phyloP scores from a whole-genome alignment of 148 eudicot species.

The Pharnaceum exiguum region DNA sequence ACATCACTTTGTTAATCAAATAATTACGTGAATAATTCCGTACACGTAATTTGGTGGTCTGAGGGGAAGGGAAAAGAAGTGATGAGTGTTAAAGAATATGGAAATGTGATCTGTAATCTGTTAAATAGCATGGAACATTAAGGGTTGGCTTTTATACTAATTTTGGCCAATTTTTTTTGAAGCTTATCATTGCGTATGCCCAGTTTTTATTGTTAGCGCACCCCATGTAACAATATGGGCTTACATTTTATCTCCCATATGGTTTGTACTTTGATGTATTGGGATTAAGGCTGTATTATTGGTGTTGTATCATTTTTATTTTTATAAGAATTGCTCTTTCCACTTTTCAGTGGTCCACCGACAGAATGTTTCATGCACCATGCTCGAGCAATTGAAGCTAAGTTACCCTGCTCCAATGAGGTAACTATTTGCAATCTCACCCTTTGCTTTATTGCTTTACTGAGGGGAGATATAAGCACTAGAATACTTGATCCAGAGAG shows the following conservation, averaged over 20 bases:
- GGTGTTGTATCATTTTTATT: no score
- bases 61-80: no score
- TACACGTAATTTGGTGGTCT: no score
- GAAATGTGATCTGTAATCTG: no score
- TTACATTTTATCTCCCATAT: no score
- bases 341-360: conserved; percentile 76
- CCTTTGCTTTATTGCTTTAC: background rate
- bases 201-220: background rate
- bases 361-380: conserved; percentile 90
- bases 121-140: no score
- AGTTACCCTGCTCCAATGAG: conserved; percentile 40
- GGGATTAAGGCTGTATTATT: background rate
- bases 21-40: no score
- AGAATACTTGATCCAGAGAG: background rate
- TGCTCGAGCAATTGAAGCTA: conserved; percentile 75
- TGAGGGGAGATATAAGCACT: background rate
- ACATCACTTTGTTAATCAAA: no score
- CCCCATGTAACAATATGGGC: background rate
- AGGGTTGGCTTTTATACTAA: background rate
- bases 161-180: background rate
- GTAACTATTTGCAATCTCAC: conserved; percentile 15
- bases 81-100: no score
- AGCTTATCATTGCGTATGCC: background rate
- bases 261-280: background rate
- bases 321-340: conserved; percentile 5